Evolutionary conservation across 78 protist genomes (phyloP).

Genomic region (Protostelium mycophagum): DNA sequence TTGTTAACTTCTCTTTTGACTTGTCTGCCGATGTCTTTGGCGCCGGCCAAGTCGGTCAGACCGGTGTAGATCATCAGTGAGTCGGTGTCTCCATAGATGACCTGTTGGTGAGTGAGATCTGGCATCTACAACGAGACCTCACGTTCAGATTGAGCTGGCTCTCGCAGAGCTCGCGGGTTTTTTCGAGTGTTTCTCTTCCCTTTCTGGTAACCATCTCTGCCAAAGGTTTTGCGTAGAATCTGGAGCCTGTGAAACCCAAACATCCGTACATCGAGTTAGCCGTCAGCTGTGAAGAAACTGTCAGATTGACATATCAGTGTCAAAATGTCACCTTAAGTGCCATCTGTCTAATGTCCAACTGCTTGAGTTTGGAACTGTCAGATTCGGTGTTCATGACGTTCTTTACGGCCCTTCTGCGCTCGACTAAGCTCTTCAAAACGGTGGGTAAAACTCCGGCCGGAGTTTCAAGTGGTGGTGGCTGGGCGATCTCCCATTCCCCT

Average conservation of each 20-base stretch:
- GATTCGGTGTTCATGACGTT: conserved; percentile 36
- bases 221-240: conserved; percentile 95
- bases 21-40: conserved; percentile 56
- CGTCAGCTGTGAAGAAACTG: conserved; percentile 39
- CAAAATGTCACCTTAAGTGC: conserved; percentile 37
- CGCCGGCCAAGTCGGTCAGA: conserved; percentile 54
- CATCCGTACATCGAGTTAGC: conserved; percentile 99
- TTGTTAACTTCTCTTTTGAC: conserved; percentile 83
- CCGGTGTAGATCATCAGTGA: conserved; percentile 94
- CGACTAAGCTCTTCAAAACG: conserved; percentile 59
- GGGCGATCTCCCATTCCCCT: conserved; percentile 31
- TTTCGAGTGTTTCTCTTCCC: conserved; percentile 90
- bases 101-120: conserved; percentile 53
- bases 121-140: neutral
- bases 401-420: conserved; percentile 59
- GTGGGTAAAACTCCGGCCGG: conserved; percentile 79
- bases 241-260: conserved; percentile 88
- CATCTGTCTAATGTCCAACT: conserved; percentile 68
- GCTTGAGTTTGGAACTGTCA: conserved; percentile 8
- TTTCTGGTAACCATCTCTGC: conserved; percentile 92
- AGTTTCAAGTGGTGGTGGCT: conserved; percentile 25
- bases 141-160: neutral
- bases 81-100: conserved; percentile 99
- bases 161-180: conserved; percentile 45
- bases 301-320: neutral